Conservation (phyloP, 1,284 basidiomycete species). For the Ceratobasidium papillatum region DNA sequence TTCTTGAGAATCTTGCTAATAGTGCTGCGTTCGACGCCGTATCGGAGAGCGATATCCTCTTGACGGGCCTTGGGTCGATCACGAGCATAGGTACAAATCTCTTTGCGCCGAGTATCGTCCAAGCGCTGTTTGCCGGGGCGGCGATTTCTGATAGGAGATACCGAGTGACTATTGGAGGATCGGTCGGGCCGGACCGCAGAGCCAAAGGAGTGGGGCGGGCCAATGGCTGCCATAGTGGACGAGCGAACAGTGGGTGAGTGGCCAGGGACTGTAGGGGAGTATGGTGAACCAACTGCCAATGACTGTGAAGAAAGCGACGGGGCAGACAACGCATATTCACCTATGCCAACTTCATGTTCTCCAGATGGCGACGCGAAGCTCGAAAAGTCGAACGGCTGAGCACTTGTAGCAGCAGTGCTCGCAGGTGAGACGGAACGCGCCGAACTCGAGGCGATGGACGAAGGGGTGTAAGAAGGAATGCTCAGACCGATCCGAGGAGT, state of each 20-base stretch:
- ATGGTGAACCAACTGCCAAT: conserved; percentile 13
- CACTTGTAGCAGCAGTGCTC: conserved; percentile 34
- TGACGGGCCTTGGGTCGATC: conserved; percentile 73
- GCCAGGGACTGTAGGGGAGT: conserved; percentile 11
- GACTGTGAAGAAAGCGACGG: conserved; percentile 11
- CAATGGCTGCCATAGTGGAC: not conserved
- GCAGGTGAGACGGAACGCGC: conserved; percentile 30
- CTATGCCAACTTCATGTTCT: conserved; percentile 9
- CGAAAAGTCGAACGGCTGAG: conserved; percentile 29
- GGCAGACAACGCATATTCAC: conserved; percentile 15
- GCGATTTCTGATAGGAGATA: conserved; percentile 29
- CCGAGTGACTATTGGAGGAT: conserved; percentile 1
- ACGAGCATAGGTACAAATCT: conserved; percentile 76
- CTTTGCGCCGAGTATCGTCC: conserved; percentile 71
- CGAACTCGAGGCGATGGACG: conserved; percentile 29
- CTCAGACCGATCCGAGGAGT: conserved; percentile 1
- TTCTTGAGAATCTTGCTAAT: conserved; percentile 91
- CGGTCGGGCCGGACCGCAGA: not conserved
- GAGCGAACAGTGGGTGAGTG: not conserved
- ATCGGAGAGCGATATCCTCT: conserved; percentile 80
- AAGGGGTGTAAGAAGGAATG: conserved; percentile 25
- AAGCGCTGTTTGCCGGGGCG: conserved; percentile 26
- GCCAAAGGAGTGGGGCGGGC: not conserved
- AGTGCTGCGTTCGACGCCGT: conserved; percentile 88
- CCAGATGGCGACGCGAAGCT: conserved; percentile 10